A percentile compares a stretch with the other conserved stretches of the same genome.
Evolutionary conservation across 805 yeast genomes (phyloP).

Genomic region (Yamadazyma laniorum): DNA sequence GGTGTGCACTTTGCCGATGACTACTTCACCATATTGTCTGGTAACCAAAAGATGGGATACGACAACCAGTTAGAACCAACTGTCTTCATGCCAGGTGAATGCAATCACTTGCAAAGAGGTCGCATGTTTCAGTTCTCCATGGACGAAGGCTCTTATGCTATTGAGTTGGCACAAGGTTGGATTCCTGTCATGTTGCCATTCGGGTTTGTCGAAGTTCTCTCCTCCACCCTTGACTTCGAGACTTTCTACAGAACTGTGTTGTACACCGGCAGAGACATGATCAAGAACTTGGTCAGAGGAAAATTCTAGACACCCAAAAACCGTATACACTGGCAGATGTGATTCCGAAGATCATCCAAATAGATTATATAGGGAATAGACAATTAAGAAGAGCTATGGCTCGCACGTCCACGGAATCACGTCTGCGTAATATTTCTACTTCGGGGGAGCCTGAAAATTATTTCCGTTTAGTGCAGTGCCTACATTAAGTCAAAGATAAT

Average conservation of each 20-base stretch:
- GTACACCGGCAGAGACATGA: conserved; percentile 79
- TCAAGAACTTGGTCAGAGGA: conserved; percentile 60
- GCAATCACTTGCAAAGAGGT: conserved; percentile 77
- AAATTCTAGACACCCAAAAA: conserved; percentile 62
- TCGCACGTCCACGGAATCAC: too few relatives aligned
- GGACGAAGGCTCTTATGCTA: conserved; percentile 80
- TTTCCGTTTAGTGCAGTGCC: too few relatives aligned
- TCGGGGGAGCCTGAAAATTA: too few relatives aligned
- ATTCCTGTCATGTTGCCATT: conserved; percentile 97
- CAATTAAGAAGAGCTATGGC: too few relatives aligned
- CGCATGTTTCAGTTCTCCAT: conserved; percentile 78
- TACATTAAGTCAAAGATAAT: too few relatives aligned
- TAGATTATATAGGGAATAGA: too few relatives aligned
- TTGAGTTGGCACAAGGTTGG: conserved; percentile 98
- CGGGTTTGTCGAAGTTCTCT: conserved; percentile 78
- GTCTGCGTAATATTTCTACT: too few relatives aligned
- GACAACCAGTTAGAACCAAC: conserved; percentile 65
- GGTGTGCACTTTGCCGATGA: conserved; percentile 98
- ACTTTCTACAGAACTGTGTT: conserved; percentile 68
- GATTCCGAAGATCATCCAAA: too few relatives aligned
- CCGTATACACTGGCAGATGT: too few relatives aligned
- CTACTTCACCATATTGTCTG: conserved; percentile 85
- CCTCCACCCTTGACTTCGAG: conserved; percentile 75
- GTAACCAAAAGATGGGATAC: conserved; percentile 71
- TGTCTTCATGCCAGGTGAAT: conserved; percentile 82